Percentiles rank a stretch among this genome's conserved stretches.
Evolutionary conservation across 805 yeast species (phyloP).

Genomic region (Kodamaea hsintzibuensis): DNA sequence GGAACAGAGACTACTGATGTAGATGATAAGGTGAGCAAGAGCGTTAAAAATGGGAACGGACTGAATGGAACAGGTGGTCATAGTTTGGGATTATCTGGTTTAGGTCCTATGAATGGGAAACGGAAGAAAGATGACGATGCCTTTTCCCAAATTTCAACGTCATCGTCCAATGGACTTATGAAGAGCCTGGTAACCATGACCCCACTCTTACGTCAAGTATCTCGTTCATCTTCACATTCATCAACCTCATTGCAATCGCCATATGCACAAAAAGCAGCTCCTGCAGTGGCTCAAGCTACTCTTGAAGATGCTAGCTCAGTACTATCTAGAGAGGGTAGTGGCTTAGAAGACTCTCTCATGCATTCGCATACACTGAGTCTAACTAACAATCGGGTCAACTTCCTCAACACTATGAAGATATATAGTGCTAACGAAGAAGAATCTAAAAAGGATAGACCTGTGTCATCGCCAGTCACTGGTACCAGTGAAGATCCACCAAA

Average conservation of each 20-base stretch:
- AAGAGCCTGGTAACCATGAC: slow-evolving; percentile 2
- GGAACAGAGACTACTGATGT: neutral
- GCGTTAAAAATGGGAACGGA: neutral
- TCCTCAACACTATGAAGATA: slow-evolving; percentile 12
- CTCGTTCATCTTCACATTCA: slow-evolving; percentile 17
- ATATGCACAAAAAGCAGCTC: slow-evolving; percentile 28
- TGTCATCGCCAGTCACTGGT: slow-evolving; percentile 1
- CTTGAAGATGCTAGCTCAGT: slow-evolving; percentile 25
- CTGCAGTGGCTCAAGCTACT: slow-evolving; percentile 26
- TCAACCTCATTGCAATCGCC: slow-evolving; percentile 35
- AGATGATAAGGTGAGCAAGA: neutral
- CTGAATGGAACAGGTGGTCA: neutral
- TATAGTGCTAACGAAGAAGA: slow-evolving; percentile 6
- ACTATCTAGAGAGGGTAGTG: slow-evolving; percentile 19
- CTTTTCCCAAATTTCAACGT: slow-evolving; percentile 8
- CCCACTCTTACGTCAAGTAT: slow-evolving; percentile 1
- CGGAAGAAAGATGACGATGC: slow-evolving; percentile 8
- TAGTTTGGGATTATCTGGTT: neutral
- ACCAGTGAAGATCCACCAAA: slow-evolving; percentile 30
- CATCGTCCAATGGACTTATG: slow-evolving; percentile 8
- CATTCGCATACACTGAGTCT: neutral
- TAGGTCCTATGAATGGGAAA: slow-evolving; percentile 1
- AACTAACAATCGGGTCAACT: slow-evolving; percentile 6
- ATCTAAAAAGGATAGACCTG: neutral
- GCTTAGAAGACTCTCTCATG: slow-evolving; percentile 4